Conservation (phyloP, 352 stramenopile species). For the Phytophthora vignae region DNA sequence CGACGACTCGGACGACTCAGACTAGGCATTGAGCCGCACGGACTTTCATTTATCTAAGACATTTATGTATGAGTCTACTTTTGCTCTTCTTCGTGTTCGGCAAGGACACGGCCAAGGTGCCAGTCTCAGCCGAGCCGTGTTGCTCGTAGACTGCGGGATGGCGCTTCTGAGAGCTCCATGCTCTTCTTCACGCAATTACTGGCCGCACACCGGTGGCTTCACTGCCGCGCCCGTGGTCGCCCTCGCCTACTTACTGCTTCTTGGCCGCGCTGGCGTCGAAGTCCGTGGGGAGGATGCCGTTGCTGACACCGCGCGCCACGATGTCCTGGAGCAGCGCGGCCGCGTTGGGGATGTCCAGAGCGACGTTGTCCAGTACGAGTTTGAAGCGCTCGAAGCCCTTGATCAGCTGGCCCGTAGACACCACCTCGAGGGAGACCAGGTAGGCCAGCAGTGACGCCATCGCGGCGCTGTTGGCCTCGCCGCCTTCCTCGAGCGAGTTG, state of each 20-base stretch:
- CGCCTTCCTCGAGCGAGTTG: constrained; percentile 62
- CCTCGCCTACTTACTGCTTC: constrained; percentile 38
- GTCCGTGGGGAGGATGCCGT: constrained; percentile 49
- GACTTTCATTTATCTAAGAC: too few relatives aligned
- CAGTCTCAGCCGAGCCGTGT: constrained; percentile 72
- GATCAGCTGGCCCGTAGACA: constrained; percentile 65
- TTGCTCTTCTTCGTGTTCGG: constrained; percentile 76
- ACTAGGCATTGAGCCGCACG: too few relatives aligned
- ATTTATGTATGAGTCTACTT: too few relatives aligned
- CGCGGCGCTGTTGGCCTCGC: constrained; percentile 51
- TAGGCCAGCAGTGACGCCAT: constrained; percentile 86
- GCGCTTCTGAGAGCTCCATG: not conserved
- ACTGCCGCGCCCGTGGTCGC: constrained; percentile 5
- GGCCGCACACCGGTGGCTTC: constrained; percentile 3
- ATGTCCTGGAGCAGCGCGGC: constrained; percentile 54
- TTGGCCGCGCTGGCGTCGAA: constrained; percentile 55
- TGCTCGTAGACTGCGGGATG: constrained; percentile 45
- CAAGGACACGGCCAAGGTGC: constrained; percentile 77
- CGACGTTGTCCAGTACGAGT: constrained; percentile 64
- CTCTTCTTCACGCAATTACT: constrained; percentile 12
- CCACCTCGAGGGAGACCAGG: constrained; percentile 70
- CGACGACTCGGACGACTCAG: too few relatives aligned
- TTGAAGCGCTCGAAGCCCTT: constrained; percentile 90
- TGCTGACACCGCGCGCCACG: constrained; percentile 52
- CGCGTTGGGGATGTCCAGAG: constrained; percentile 75